These are phyloP conservation scores for Knoxia roxburghii DNA, from an alignment of 257 asterid genomes.

Conservation along the genomic window DNA sequence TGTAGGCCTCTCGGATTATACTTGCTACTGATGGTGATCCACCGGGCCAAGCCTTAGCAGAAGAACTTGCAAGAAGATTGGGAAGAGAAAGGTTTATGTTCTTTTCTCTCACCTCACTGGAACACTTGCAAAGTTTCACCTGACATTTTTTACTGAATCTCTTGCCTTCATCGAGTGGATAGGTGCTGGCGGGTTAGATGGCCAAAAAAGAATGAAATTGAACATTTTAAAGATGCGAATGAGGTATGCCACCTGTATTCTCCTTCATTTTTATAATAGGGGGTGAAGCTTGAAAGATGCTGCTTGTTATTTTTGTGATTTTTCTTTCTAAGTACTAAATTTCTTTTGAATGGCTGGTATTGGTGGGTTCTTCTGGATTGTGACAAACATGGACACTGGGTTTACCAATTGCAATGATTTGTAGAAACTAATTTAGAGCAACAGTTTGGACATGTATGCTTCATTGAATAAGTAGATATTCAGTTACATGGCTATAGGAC, in stretches of 20 bases:
- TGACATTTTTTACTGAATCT: neutral
- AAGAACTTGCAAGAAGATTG: constrained; percentile 96
- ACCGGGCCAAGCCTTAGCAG: constrained; percentile 97
- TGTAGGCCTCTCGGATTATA: constrained; percentile 89
- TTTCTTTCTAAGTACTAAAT: neutral
- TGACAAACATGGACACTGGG: no score
- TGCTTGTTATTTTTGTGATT: neutral
- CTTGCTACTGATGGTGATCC: constrained; percentile 93
- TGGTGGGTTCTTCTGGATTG: neutral
- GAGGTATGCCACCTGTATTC: constrained; percentile 48
- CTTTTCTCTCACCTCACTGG: constrained; percentile 5
- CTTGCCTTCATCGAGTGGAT: constrained; percentile 23
- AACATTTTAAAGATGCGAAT: constrained; percentile 84
- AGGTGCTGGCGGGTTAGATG: constrained; percentile 98
- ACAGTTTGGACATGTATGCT: no score
- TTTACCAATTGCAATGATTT: neutral
- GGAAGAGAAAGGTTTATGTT: constrained; percentile 83
- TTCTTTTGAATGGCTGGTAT: neutral
- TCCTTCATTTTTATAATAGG: neutral
- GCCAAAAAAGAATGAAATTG: constrained; percentile 69
- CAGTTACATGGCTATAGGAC: neutral
- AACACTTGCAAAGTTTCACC: neutral
- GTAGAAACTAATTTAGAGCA: neutral
- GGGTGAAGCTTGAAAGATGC: neutral
- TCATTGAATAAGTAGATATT: no score